Base-by-base conservation (phyloP, 169 alveolate species). In the Eimeria nieschulzi region DNA sequence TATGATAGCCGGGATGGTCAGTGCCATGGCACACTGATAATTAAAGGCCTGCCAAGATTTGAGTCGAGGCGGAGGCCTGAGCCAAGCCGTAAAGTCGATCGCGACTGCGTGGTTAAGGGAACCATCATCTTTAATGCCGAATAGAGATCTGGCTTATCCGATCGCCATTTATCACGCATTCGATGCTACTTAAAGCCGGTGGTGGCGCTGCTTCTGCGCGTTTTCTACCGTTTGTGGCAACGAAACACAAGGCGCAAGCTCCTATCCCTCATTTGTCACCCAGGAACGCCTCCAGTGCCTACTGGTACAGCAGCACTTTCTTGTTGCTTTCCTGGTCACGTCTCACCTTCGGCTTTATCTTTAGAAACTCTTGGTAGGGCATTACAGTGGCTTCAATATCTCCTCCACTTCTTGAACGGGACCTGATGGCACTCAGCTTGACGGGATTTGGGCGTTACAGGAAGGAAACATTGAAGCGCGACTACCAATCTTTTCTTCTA, bases 41-140 rank as follows among this genome's bases (percentile, higher is more conserved):
- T 80, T 68, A 80, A 80, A 46, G 88, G 88, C 26, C 76, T 80
- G 51, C 88, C 88, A 17, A 59, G 76, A 7, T 63, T 59, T 12
- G 88, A 80, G 8, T 25, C 55, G n/a, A 80, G 76, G 46, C n/a
- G 88, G 3, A 63, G 59, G 5, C 13, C 75, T 23, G 76, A 80
- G 9, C n/a, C 71, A 15, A 66, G 51, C 76, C 10, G 75, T n/a
- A 59, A 59, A 12, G 68, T 12, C 15, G 88, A 80, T 1, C 56
- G 88, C 61, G 75, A 33, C 9, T 80, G 88, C 63, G 26, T 59
- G 88, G 76, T 80, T 13, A 80, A 68, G 39, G 88, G 88, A 53
- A 80, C 76, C n/a, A 72, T 80, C 9, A 80, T 59, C 21, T 80
- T 80, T n/a, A 80, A 61, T 13, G 23, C 88, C 13, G 63, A 80